Evolutionary conservation across 768 basidiomycete species (phyloP).

Genomic region (Boletus edulis): DNA sequence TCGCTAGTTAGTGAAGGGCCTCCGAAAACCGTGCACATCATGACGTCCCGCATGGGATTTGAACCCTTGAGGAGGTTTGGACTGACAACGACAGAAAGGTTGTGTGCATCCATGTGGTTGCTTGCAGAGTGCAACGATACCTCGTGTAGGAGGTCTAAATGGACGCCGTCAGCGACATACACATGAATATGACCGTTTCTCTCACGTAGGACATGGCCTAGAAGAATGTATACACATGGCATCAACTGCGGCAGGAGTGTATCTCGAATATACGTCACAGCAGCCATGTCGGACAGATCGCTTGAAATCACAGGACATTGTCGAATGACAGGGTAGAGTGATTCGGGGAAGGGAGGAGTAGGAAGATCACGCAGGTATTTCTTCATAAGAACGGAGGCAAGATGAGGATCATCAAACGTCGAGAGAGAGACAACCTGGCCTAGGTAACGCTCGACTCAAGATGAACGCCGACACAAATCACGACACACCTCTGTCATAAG

Average conservation of each 20-base stretch:
- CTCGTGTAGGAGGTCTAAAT: constrained; percentile 73
- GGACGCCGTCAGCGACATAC: not conserved
- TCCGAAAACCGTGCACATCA: constrained; percentile 65
- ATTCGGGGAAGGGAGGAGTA: constrained; percentile 73
- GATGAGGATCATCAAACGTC: constrained; percentile 73
- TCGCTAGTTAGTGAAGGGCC: constrained; percentile 38
- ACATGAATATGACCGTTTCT: constrained; percentile 6
- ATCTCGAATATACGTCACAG: constrained; percentile 66
- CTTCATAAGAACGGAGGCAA: constrained; percentile 84
- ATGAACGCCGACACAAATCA: not conserved
- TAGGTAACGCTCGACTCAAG: constrained; percentile 24
- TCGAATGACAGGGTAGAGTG: constrained; percentile 59
- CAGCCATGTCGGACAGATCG: constrained; percentile 54
- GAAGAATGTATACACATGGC: constrained; percentile 68
- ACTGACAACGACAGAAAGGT: constrained; percentile 74
- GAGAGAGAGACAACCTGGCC: constrained; percentile 77
- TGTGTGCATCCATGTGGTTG: constrained; percentile 83
- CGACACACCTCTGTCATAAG: constrained; percentile 72
- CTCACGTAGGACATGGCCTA: constrained; percentile 68
- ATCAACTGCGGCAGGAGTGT: constrained; percentile 64
- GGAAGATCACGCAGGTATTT: constrained; percentile 83
- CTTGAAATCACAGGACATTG: constrained; percentile 61
- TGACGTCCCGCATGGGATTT: constrained; percentile 67
- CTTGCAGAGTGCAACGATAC: constrained; percentile 62
- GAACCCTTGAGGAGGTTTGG: constrained; percentile 77